Evolutionary conservation across 208 protist genomes (phyloP), one percentile per base, ranked within the genome.

Genomic region (Blastocrithidia nonstop): DNA sequence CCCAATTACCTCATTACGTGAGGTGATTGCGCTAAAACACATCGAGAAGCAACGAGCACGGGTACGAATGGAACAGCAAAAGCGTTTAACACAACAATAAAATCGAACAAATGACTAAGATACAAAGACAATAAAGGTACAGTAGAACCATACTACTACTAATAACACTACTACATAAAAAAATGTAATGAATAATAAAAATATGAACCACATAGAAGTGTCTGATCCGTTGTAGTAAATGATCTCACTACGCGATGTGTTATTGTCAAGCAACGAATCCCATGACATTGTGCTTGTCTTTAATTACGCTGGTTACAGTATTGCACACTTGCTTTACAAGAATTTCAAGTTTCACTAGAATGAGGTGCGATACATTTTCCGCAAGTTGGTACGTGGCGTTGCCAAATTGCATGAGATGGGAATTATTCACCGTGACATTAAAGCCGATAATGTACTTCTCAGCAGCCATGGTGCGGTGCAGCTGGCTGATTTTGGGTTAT

Each of bases 351-450:
- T 91, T 37, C 57, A 59, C 5, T 56, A 57, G 7, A 9, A 50
- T 1, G 77, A 82, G 45, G 39, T 92, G 49, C 69, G 68, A n/a
- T 86, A 73, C 50, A 13, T 92, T 31, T 84, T 92, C n/a, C 73
- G 69, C 20, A 71, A 74, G 32, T 41, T 88, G 27, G 25, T 87
- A 19, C 50, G 44, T 3, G 83, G 61, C 0, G 47, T 82, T 43
- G 51, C 42, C n/a, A 72, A 81, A 48, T 48, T 88, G 37, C 83
- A 88, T 45, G 66, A 61, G 20, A 88, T 86, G 73, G 68, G 72
- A 35, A 88, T 94, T 57, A 88, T 94, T 46, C 85, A 94, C 39
- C 77, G 85, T 45, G 85, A 94, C 69, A 80, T 94, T 32, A 94
- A 94, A 57, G 60, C 78, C 0, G 78, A 94, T 54, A 94, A 94